Conservation (phyloP, 2,329 filamentous ascomycete species). For the Fusarium avenaceum region DNA sequence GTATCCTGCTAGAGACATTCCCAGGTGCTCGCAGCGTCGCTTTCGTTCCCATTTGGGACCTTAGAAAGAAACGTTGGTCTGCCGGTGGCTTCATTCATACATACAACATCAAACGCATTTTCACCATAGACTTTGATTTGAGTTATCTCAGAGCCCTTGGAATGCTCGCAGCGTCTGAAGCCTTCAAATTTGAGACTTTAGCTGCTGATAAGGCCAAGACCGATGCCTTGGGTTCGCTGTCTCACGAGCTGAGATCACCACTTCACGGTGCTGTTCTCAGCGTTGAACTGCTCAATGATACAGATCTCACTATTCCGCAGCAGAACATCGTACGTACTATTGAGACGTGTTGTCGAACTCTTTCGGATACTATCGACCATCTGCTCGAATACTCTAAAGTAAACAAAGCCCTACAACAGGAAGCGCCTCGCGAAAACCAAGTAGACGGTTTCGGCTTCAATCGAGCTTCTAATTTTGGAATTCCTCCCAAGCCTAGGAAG, state of each 20-base stretch:
- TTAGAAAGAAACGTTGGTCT: constrained; percentile 61
- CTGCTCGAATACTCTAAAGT: constrained; percentile 69
- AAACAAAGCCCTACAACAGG: constrained; percentile 53
- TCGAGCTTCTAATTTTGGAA: constrained; percentile 15
- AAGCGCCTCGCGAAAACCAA: constrained; percentile 4
- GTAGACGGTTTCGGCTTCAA: not conserved
- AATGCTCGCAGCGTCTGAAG: constrained; percentile 68
- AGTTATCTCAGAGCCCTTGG: constrained; percentile 66
- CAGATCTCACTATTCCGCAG: constrained; percentile 61
- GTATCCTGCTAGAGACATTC: constrained; percentile 54
- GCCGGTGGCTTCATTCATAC: constrained; percentile 66
- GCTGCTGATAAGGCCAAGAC: constrained; percentile 64
- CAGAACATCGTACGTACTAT: constrained; percentile 63
- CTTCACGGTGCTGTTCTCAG: constrained; percentile 71
- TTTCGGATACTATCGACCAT: constrained; percentile 68
- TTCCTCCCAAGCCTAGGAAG: constrained; percentile 32
- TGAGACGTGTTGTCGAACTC: constrained; percentile 63
- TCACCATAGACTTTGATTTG: constrained; percentile 63
- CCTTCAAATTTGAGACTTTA: constrained; percentile 60
- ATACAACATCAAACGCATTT: constrained; percentile 56
- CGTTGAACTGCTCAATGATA: constrained; percentile 67
- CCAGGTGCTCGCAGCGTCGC: constrained; percentile 61
- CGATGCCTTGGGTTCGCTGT: constrained; percentile 71
- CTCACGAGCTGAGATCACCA: constrained; percentile 72
- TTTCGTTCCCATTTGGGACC: constrained; percentile 64